These are phyloP conservation scores for Aspergillus baeticus DNA, from an alignment of 495 filamentous ascomycete species.

Conservation along the genomic window DNA sequence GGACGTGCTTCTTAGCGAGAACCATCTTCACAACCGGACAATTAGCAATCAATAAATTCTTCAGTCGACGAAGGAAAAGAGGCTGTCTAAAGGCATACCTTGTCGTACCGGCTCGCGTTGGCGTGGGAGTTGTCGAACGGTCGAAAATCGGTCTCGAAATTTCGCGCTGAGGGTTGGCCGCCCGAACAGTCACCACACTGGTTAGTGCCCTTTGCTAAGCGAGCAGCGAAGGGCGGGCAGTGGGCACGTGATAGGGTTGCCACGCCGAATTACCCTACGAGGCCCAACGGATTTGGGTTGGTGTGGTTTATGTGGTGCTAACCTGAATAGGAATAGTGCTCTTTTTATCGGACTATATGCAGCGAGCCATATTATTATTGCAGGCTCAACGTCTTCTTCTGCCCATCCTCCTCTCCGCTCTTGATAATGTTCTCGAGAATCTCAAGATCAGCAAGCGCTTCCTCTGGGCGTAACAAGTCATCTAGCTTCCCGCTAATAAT, in stretches of 20 bases:
- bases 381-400: slow-evolving; percentile 32
- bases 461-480: slow-evolving; percentile 58
- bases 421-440: slow-evolving; percentile 64
- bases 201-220: slow-evolving; percentile 46
- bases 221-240: slow-evolving; percentile 17
- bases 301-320: not conserved
- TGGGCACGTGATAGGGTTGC: slow-evolving; percentile 21
- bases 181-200: slow-evolving; percentile 24
- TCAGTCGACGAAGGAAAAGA: not conserved
- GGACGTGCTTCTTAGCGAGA: slow-evolving; percentile 96
- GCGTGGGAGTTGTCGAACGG: slow-evolving; percentile 52
- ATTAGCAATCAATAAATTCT: not conserved
- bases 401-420: slow-evolving; percentile 59
- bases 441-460: slow-evolving; percentile 69
- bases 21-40: slow-evolving; percentile 72
- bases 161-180: slow-evolving; percentile 31
- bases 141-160: slow-evolving; percentile 44
- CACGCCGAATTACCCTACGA: slow-evolving; percentile 19
- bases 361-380: too few relatives aligned
- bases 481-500: slow-evolving; percentile 42
- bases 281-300: not conserved
- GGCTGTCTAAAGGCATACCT: slow-evolving; percentile 34
- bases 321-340: not conserved
- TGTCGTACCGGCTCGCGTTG: slow-evolving; percentile 43
- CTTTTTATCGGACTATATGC: not conserved